These are phyloP conservation scores for Posidonia australis DNA, from an alignment of 106 monocot species.

Conservation along the genomic window DNA sequence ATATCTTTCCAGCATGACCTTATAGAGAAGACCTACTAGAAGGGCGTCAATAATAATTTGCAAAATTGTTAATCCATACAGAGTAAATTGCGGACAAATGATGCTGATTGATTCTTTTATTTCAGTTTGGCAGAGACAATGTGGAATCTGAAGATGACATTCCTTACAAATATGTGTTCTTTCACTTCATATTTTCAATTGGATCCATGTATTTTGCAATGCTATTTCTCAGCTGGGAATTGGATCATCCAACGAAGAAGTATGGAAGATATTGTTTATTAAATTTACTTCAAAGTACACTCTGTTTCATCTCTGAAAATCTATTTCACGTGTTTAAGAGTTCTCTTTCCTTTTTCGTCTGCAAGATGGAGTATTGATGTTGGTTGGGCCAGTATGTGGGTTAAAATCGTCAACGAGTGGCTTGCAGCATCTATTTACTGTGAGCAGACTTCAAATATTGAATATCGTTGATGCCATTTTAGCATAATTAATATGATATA, in stretches of 20 bases:
- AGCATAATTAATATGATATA: background rate
- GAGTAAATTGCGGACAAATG: background rate
- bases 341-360: slow-evolving; percentile 1
- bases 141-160: slow-evolving; percentile 38
- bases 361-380: slow-evolving; percentile 76
- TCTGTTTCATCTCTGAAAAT: background rate
- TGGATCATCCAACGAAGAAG: slow-evolving; percentile 46
- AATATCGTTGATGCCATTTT: background rate
- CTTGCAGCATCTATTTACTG: slow-evolving; percentile 48
- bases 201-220: slow-evolving; percentile 82
- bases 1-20: no score
- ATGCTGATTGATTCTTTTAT: background rate
- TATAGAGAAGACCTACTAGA: no score
- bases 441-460: slow-evolving; percentile 15
- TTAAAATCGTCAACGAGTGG: slow-evolving; percentile 55
- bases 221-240: slow-evolving; percentile 64
- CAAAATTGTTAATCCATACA: no score
- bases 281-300: background rate
- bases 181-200: slow-evolving; percentile 58
- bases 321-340: background rate
- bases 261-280: slow-evolving; percentile 5
- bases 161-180: slow-evolving; percentile 52
- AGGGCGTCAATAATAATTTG: no score
- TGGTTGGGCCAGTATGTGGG: slow-evolving; percentile 64
- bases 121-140: slow-evolving; percentile 28